phyloP scores from a whole-genome alignment of 116 monocot genomes.

The Phalaenopsis hybrid region DNA sequence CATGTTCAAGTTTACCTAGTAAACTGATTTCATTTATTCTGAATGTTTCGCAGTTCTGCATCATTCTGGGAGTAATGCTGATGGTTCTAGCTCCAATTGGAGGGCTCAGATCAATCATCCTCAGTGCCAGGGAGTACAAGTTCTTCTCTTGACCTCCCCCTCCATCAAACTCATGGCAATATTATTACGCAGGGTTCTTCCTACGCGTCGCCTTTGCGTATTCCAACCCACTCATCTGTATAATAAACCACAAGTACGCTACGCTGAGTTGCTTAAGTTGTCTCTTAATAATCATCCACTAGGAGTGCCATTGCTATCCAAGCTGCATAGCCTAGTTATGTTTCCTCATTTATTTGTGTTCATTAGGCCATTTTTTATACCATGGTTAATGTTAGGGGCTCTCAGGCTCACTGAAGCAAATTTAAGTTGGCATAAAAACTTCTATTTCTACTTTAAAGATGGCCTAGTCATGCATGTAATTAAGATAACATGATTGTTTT shows the following conservation, averaged over 20 bases:
- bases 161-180: background rate
- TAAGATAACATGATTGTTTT: no score
- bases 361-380: background rate
- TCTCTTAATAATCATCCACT: background rate
- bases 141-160: conserved; percentile 41
- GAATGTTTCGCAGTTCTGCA: conserved; percentile 38
- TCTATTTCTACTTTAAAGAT: no score
- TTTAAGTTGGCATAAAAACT: no score
- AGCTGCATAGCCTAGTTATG: background rate
- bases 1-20: background rate
- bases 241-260: background rate
- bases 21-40: background rate
- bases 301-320: background rate
- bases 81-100: conserved; percentile 61
- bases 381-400: background rate
- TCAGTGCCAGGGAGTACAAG: conserved; percentile 35
- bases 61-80: conserved; percentile 49
- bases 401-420: no score
- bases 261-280: background rate
- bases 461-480: no score
- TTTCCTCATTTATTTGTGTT: background rate
- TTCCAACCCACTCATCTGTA: background rate
- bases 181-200: background rate
- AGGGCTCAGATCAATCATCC: conserved; percentile 46
- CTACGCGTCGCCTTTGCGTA: background rate